Percentiles rank a stretch among this genome's conserved stretches.
These are phyloP conservation scores for Lyophyllum atratum DNA, from an alignment of 768 basidiomycete genomes.

Conservation along the genomic window DNA sequence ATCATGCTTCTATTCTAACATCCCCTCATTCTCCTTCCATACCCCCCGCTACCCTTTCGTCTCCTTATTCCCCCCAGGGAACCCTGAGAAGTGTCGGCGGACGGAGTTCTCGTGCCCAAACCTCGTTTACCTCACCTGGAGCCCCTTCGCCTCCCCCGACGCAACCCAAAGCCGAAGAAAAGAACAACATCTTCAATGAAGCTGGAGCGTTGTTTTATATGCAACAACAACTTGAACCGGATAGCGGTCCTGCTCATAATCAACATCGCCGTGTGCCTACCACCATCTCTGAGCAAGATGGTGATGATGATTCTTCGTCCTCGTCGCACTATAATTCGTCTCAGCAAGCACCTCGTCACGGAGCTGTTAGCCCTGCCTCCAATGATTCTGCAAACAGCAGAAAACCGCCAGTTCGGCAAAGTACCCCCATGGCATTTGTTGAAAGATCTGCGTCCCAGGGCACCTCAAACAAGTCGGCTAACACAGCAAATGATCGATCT, in stretches of 20 bases:
- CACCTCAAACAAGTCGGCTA: constrained; percentile 19
- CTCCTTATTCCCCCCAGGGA: constrained; percentile 36
- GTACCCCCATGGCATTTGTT: constrained; percentile 41
- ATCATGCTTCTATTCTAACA: constrained; percentile 30
- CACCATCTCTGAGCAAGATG: constrained; percentile 43
- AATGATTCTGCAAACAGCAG: constrained; percentile 10
- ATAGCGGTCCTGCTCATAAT: constrained; percentile 13
- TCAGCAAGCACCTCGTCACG: constrained; percentile 5
- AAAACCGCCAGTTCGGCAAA: constrained; percentile 31
- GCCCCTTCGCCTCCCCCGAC: constrained; percentile 12
- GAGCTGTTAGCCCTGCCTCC: constrained; percentile 9
- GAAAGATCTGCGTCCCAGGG: constrained; percentile 23
- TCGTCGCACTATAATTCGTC: constrained; percentile 12
- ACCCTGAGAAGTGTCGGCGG: constrained; percentile 16
- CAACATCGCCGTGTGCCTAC: constrained; percentile 42
- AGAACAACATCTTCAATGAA: constrained; percentile 47
- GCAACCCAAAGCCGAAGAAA: constrained; percentile 25
- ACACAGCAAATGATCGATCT: constrained; percentile 26
- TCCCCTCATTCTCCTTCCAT: constrained; percentile 30
- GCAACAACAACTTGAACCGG: constrained; percentile 54
- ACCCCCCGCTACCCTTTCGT: constrained; percentile 28
- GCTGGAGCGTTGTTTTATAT: constrained; percentile 72
- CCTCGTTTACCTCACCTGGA: constrained; percentile 20
- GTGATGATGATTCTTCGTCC: constrained; percentile 31
- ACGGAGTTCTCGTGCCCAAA: constrained; percentile 7